Percentiles rank a stretch among this genome's conserved stretches.
phyloP scores from a whole-genome alignment of 345 rosid species.

The Pistacia integerrima region DNA sequence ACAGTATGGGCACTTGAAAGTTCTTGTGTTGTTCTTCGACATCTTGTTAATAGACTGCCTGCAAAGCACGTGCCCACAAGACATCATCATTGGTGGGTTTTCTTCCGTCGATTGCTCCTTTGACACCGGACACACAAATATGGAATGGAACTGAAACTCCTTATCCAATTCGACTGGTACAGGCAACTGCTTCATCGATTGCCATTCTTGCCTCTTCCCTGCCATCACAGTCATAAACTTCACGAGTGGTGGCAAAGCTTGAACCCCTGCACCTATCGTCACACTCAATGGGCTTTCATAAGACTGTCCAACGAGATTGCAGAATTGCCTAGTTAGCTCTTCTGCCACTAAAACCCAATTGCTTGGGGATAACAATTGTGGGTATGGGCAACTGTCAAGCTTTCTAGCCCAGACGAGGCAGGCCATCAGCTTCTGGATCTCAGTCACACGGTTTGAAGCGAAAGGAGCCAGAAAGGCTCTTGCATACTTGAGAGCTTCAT shows the following conservation, averaged over 20 bases:
- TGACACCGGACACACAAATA: constrained; percentile 71
- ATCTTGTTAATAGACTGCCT: constrained; percentile 58
- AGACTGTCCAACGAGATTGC: constrained; percentile 55
- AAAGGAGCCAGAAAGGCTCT: constrained; percentile 46
- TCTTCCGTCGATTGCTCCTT: constrained; percentile 66
- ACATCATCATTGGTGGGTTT: constrained; percentile 75
- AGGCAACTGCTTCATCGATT: constrained; percentile 60
- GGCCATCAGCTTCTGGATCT: constrained; percentile 49
- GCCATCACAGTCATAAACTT: constrained; percentile 65
- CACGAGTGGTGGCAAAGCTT: constrained; percentile 57
- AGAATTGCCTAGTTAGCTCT: constrained; percentile 57
- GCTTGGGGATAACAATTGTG: constrained; percentile 43
- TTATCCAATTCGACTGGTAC: constrained; percentile 59
- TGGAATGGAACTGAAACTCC: constrained; percentile 67
- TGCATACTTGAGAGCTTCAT: constrained; percentile 63
- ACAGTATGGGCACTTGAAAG: constrained; percentile 70
- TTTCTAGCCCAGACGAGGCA: constrained; percentile 51
- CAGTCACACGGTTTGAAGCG: constrained; percentile 39
- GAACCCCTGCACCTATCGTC: constrained; percentile 57
- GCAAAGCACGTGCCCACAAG: constrained; percentile 72
- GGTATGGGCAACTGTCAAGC: constrained; percentile 53
- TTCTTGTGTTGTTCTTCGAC: constrained; percentile 45
- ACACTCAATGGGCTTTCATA: constrained; percentile 51
- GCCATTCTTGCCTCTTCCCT: constrained; percentile 65
- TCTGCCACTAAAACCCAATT: constrained; percentile 43